These are phyloP conservation scores for Ensete ventricosum DNA, from an alignment of 176 grass and related monocot species.

Conservation along the genomic window DNA sequence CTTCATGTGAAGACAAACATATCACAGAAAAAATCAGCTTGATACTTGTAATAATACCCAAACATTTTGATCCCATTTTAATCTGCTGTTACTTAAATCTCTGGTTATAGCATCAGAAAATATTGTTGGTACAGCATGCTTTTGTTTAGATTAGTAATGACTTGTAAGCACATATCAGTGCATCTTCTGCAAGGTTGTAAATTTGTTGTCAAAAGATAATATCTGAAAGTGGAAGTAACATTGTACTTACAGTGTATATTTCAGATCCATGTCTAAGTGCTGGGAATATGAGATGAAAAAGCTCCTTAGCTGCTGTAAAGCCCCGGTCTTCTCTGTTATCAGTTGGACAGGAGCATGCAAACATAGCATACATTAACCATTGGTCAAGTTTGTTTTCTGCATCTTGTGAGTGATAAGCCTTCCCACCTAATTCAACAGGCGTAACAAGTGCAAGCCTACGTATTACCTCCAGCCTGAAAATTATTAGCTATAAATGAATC, in stretches of 20 bases:
- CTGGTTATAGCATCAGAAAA: background rate
- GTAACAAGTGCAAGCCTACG: slow-evolving; percentile 82
- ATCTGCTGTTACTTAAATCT: background rate
- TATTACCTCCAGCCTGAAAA: slow-evolving; percentile 66
- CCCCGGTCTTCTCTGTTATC: slow-evolving; percentile 59
- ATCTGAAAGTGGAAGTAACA: background rate
- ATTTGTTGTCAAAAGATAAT: slow-evolving; percentile 20
- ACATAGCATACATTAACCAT: slow-evolving; percentile 96
- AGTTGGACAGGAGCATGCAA: slow-evolving; percentile 79
- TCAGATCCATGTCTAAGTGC: slow-evolving; percentile 89
- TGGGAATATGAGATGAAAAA: slow-evolving; percentile 92
- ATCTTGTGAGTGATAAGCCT: slow-evolving; percentile 75
- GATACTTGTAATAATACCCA: background rate
- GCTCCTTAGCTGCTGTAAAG: slow-evolving; percentile 57
- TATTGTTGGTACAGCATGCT: background rate
- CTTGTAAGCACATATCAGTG: background rate
- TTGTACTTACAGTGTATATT: slow-evolving; percentile 72
- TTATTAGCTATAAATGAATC: background rate
- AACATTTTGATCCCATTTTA: background rate
- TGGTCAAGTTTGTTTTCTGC: slow-evolving; percentile 82
- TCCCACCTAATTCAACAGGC: slow-evolving; percentile 80
- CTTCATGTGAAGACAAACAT: background rate
- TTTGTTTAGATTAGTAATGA: background rate
- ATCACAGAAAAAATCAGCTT: background rate
- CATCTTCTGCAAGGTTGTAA: slow-evolving; percentile 14